Evolutionary conservation across 2,329 filamentous ascomycete genomes (phyloP).

Genomic region (Claviceps sp.): DNA sequence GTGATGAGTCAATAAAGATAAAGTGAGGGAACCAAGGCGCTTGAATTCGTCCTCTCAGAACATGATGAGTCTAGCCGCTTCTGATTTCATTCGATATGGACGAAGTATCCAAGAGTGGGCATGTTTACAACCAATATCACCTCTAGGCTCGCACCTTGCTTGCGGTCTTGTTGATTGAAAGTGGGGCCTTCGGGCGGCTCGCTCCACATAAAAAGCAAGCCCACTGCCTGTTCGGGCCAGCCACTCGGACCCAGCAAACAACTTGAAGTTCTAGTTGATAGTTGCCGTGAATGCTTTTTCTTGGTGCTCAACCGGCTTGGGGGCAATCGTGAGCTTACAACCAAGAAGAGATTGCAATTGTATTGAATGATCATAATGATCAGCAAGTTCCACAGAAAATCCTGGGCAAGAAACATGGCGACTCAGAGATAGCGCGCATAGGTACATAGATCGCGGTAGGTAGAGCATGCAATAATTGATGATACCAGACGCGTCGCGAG

Average conservation of each 20-base stretch:
- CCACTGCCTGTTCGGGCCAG: slow-evolving; percentile 13
- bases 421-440: background rate
- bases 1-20: background rate
- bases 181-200: slow-evolving; percentile 12
- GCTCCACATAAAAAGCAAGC: slow-evolving; percentile 18
- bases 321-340: too few species aligned
- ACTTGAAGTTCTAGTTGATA: background rate
- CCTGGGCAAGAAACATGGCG: too few species aligned
- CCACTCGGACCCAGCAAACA: slow-evolving; percentile 4
- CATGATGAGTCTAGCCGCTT: background rate
- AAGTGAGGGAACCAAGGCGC: background rate
- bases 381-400: too few species aligned
- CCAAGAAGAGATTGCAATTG: too few species aligned
- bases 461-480: background rate
- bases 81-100: background rate
- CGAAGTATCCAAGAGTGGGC: too few species aligned
- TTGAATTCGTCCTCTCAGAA: background rate
- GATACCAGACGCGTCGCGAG: background rate
- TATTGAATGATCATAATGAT: too few species aligned
- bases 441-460: background rate
- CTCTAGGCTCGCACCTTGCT: too few species aligned
- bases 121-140: too few species aligned
- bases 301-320: background rate
- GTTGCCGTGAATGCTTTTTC: background rate
- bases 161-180: background rate